These are phyloP conservation scores for Cytospora piceae DNA, from an alignment of 2,329 filamentous ascomycete genomes.

Conservation along the genomic window DNA sequence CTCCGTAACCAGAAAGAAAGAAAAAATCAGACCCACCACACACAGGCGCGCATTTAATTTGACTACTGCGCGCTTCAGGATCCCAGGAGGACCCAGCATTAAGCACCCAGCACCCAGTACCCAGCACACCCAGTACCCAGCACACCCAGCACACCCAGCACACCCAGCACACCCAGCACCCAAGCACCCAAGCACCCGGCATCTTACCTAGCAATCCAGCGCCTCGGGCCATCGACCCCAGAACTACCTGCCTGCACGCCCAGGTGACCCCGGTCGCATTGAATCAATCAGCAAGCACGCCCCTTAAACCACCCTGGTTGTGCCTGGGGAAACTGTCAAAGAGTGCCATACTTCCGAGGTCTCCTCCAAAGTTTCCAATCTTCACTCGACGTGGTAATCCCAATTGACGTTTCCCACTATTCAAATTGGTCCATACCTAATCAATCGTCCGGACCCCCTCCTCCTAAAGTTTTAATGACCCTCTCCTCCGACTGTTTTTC, in stretches of 20 bases:
- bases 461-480: neutral
- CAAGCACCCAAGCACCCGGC: too few species aligned
- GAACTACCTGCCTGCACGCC: neutral
- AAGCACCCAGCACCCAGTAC: neutral
- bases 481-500: neutral
- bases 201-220: constrained; percentile 3
- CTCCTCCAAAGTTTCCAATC: neutral
- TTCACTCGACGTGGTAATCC: constrained; percentile 9
- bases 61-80: neutral
- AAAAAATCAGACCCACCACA: neutral
- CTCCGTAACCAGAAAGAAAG: neutral
- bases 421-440: constrained; percentile 11
- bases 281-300: constrained; percentile 20
- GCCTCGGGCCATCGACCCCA: constrained; percentile 11
- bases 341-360: neutral
- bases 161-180: too few species aligned
- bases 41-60: neutral
- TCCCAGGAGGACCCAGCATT: neutral
- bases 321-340: constrained; percentile 2
- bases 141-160: too few species aligned
- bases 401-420: neutral
- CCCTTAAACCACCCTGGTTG: constrained; percentile 11
- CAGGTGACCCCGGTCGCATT: constrained; percentile 22
- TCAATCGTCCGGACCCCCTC: neutral
- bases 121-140: too few species aligned